Conservation (phyloP, 2,329 filamentous ascomycete species). For the Pleomassaria siparia region DNA sequence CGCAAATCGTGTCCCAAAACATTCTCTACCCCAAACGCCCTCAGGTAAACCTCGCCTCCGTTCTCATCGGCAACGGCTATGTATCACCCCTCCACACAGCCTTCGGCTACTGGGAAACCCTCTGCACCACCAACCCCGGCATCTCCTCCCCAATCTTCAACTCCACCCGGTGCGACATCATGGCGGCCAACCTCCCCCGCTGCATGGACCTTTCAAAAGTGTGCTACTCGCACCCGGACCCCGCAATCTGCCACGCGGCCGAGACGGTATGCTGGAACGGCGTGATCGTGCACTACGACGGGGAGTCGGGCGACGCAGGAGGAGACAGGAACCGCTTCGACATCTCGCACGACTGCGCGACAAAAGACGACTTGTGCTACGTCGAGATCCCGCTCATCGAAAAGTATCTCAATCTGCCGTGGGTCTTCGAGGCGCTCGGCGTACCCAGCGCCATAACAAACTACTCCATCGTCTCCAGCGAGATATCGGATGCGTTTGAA, state of each 20-base stretch:
- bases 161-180: constrained; percentile 49
- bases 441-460: constrained; percentile 36
- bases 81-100: constrained; percentile 46
- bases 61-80: constrained; percentile 52
- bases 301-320: constrained; percentile 43
- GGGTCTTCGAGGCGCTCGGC: constrained; percentile 35
- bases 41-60: constrained; percentile 48
- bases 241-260: constrained; percentile 45
- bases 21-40: constrained; percentile 43
- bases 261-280: constrained; percentile 41
- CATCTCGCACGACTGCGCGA: constrained; percentile 44
- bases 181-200: constrained; percentile 49
- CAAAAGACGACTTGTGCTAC: constrained; percentile 44
- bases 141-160: constrained; percentile 48
- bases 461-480: constrained; percentile 30
- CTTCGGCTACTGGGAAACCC: constrained; percentile 51
- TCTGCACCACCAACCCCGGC: constrained; percentile 51
- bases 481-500: constrained; percentile 29
- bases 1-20: constrained; percentile 51
- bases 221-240: constrained; percentile 46
- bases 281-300: constrained; percentile 45
- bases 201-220: constrained; percentile 46
- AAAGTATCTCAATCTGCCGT: constrained; percentile 38
- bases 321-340: constrained; percentile 51
- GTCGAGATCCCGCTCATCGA: constrained; percentile 27